Base-by-base conservation (phyloP, 169 alveolate species). In the Cryptosporidium andersoni region DNA sequence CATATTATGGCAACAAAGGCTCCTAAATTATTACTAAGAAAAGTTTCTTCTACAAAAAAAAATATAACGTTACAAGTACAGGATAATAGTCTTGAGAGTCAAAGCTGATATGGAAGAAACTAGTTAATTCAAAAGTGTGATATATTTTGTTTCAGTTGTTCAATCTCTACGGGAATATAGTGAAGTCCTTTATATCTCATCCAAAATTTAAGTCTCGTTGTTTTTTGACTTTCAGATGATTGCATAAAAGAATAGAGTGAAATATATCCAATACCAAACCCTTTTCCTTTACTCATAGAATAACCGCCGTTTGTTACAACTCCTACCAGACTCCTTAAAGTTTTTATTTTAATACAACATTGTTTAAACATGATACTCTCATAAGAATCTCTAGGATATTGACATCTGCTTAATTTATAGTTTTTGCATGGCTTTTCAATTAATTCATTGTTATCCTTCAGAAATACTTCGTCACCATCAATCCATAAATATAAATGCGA, bases 221-320 rank as follows among this genome's bases (percentile, higher is more conserved):
- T 60, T 14, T 6, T 16, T 42, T 60, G 85, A 43, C 43, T 55
- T 25, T 40, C 34, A 12, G 34, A 53, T 25, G 85, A 74, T 6
- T 58, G 40, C 14, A 43, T 39, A 37, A 56, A 60, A 16, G 85
- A 74, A 34, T 12, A 25, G 25, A 47, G 45, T 47, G 85, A 74
- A 74, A 74, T 74, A 42, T 55, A 74, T 5, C 85, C 85, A 36
- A 74, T 58, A 6, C 85, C 85, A 36, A 74, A 55, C 36, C 85
- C 85, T 16, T 25, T 58, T 42, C 85, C 43, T 34, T 40, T 4
- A 36, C 8, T 3, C 85, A 74, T 74, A 6, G 85, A 74, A 36
- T 56, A 74, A 2, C 85, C 85, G 16, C 85, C 85, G 34, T 68
- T 74, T 0, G 67, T 52, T 9, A 74, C 85, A 56, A 74, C 66